Evolutionary conservation across 805 yeast species (phyloP).

Genomic region (Candida tibetensis): DNA sequence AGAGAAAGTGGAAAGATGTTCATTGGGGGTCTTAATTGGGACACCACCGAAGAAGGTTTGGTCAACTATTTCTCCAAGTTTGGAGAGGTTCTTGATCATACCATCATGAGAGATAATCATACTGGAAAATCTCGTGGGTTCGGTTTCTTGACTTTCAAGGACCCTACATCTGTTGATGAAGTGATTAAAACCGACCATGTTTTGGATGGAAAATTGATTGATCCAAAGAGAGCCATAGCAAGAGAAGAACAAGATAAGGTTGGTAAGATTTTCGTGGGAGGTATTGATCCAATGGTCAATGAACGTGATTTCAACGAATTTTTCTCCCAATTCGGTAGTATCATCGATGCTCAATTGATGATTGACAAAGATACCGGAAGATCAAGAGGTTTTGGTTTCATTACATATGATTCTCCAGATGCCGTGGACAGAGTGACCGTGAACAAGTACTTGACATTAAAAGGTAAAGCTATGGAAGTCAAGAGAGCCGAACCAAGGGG

Average conservation of each 20-base stretch:
- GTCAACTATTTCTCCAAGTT: conserved; percentile 79
- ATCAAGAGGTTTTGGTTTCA: conserved; percentile 95
- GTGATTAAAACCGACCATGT: conserved; percentile 85
- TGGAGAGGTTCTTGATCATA: conserved; percentile 84
- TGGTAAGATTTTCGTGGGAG: conserved; percentile 96
- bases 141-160: conserved; percentile 86
- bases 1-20: conserved; percentile 86
- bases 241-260: conserved; percentile 96
- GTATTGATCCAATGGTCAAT: conserved; percentile 89
- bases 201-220: conserved; percentile 92
- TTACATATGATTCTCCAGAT: conserved; percentile 90
- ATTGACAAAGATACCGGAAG: conserved; percentile 95
- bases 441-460: conserved; percentile 75
- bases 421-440: conserved; percentile 89
- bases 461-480: conserved; percentile 82
- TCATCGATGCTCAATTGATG: conserved; percentile 96
- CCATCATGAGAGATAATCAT: conserved; percentile 85
- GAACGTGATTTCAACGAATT: conserved; percentile 85
- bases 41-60: conserved; percentile 86
- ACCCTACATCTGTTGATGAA: conserved; percentile 77
- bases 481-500: conserved; percentile 83
- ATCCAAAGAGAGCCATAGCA: conserved; percentile 96
- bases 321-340: conserved; percentile 83
- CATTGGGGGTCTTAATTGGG: conserved; percentile 97
- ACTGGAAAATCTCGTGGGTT: conserved; percentile 94